phyloP scores from a whole-genome alignment of 2,329 filamentous ascomycete species.

The Talaromyces sp. region DNA sequence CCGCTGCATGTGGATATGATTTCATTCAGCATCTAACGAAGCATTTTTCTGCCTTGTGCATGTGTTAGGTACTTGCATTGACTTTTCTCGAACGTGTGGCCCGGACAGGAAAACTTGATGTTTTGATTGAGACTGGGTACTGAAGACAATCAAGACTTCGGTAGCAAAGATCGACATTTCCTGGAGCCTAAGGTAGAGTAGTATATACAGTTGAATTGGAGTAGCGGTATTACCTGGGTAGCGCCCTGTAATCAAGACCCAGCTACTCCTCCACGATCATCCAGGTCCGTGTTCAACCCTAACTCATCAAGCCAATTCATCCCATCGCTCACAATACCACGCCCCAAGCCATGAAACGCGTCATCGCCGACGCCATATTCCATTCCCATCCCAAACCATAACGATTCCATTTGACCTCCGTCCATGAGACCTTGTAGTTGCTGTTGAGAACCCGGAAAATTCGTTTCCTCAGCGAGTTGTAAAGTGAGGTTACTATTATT shows the following conservation, averaged over 20 bases:
- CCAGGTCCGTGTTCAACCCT: constrained; percentile 3
- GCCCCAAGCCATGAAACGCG: constrained; percentile 3
- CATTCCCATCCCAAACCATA: constrained; percentile 8
- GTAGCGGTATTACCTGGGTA: neutral
- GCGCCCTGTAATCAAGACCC: neutral
- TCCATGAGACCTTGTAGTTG: neutral
- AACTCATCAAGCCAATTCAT: constrained; percentile 11
- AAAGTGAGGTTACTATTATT: neutral
- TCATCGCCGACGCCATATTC: constrained; percentile 2
- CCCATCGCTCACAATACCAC: constrained; percentile 3
- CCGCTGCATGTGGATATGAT: neutral
- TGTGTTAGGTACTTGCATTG: neutral
- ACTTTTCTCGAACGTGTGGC: neutral
- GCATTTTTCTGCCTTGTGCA: neutral
- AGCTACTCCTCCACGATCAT: neutral
- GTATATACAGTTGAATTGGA: neutral
- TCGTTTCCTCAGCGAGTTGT: neutral
- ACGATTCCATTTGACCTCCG: constrained; percentile 3
- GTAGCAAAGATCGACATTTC: neutral
- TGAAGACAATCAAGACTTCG: neutral
- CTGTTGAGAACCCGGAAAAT: neutral
- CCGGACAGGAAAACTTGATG: too few relatives aligned
- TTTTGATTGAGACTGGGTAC: neutral
- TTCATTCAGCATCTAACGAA: neutral
- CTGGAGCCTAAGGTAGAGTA: neutral